These are phyloP conservation scores for Millerozyma acaciae DNA, from an alignment of 805 yeast species.

Conservation along the genomic window DNA sequence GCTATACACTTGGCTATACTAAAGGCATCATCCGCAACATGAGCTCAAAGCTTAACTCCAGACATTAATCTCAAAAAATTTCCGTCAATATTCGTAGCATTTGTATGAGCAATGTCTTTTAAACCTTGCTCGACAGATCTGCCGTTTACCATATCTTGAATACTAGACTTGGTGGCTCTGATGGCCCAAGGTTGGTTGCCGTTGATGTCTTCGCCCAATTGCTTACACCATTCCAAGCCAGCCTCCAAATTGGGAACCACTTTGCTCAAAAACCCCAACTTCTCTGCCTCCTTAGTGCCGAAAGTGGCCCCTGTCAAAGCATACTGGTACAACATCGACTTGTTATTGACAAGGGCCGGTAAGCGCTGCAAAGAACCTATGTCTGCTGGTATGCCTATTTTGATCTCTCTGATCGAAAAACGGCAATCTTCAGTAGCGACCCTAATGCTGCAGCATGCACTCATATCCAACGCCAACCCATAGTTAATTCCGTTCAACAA, in stretches of 20 bases:
- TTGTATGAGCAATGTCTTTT: slow-evolving; percentile 50
- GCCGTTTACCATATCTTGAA: slow-evolving; percentile 42
- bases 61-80: slow-evolving; percentile 7
- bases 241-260: slow-evolving; percentile 43
- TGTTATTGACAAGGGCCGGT: slow-evolving; percentile 50
- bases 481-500: slow-evolving; percentile 60
- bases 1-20: too few species aligned
- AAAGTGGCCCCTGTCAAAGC: slow-evolving; percentile 62
- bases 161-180: slow-evolving; percentile 55
- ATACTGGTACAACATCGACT: slow-evolving; percentile 54
- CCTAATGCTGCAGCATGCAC: slow-evolving; percentile 56
- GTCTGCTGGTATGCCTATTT: slow-evolving; percentile 74
- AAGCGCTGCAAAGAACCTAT: slow-evolving; percentile 73
- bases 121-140: slow-evolving; percentile 44
- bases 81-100: slow-evolving; percentile 32
- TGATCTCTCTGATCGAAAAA: slow-evolving; percentile 64
- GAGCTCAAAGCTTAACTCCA: slow-evolving; percentile 6
- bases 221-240: slow-evolving; percentile 48
- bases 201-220: slow-evolving; percentile 47
- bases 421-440: slow-evolving; percentile 48
- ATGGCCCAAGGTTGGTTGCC: slow-evolving; percentile 55
- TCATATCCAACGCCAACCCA: slow-evolving; percentile 69
- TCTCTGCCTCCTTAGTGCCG: slow-evolving; percentile 49
- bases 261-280: slow-evolving; percentile 51
- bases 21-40: too few species aligned